Conservation (phyloP, 2,329 filamentous ascomycete species). For the Ophiostoma novo-ulmi region DNA sequence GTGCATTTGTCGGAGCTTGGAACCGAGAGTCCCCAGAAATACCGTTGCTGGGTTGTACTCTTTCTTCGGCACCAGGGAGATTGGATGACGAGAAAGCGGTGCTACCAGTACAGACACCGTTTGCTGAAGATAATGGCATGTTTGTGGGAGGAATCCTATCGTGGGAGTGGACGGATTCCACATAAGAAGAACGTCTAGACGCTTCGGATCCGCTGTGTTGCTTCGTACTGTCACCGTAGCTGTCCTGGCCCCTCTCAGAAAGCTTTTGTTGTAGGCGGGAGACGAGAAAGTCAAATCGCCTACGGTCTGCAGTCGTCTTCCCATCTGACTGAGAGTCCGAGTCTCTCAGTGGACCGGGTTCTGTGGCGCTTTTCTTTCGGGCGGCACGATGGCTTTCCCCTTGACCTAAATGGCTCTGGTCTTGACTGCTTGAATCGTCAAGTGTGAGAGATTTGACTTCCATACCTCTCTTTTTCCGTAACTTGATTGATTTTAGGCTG, state of each 20-base stretch:
- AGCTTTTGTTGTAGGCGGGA: slow-evolving; percentile 23
- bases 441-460: not conserved
- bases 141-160: not conserved
- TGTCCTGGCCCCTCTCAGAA: slow-evolving; percentile 11
- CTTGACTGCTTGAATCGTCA: not conserved
- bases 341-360: not conserved
- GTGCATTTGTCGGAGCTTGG: not conserved
- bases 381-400: not conserved
- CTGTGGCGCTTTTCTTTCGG: not conserved
- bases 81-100: not conserved
- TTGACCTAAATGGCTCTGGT: not conserved
- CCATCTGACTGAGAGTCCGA: not conserved
- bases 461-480: not conserved
- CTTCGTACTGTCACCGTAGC: not conserved
- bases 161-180: not conserved
- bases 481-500: slow-evolving; percentile 2
- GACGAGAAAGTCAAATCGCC: slow-evolving; percentile 24
- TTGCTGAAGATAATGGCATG: not conserved
- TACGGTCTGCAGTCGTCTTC: slow-evolving; percentile 11
- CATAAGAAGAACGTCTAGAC: not conserved
- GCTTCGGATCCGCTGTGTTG: not conserved
- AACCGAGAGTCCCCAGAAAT: not conserved
- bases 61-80: too few species aligned
- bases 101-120: not conserved
- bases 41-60: not conserved